A percentile compares a stretch with the other conserved stretches of the same genome.
Conservation (phyloP, 1,284 basidiomycete species). For the Boletus semigastroideus region DNA sequence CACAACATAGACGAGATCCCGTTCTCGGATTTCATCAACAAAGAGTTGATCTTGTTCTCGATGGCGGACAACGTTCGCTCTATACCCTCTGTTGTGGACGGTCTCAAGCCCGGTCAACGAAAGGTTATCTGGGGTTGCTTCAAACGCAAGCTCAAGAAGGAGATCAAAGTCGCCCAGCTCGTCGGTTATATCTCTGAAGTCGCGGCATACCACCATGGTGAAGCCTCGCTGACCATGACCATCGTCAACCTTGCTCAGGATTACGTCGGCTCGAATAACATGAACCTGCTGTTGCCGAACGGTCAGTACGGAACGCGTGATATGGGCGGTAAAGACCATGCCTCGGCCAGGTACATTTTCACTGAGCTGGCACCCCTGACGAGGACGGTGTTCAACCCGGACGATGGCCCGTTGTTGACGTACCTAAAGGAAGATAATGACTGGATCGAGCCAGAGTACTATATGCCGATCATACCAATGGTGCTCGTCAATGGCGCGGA, state of each 20-base stretch:
- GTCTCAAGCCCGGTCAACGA: conserved; percentile 97
- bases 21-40: conserved; percentile 96
- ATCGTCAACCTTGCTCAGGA: conserved; percentile 95
- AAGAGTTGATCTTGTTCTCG: conserved; percentile 97
- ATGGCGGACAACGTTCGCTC: conserved; percentile 99
- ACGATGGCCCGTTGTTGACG: conserved; percentile 85
- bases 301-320: conserved; percentile 97
- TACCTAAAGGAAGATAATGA: conserved; percentile 89
- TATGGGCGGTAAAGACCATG: conserved; percentile 92
- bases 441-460: conserved; percentile 93
- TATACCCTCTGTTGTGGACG: conserved; percentile 91
- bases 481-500: conserved; percentile 94
- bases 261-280: conserved; percentile 95
- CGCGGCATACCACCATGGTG: conserved; percentile 97
- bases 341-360: conserved; percentile 96
- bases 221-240: conserved; percentile 82
- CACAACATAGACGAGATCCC: conserved; percentile 88
- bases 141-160: conserved; percentile 89
- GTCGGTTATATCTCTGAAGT: conserved; percentile 94
- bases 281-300: conserved; percentile 87
- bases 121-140: conserved; percentile 97
- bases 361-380: conserved; percentile 83
- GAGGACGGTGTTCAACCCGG: conserved; percentile 77
- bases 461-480: conserved; percentile 88
- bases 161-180: conserved; percentile 97